Percentiles rank a stretch among this genome's conserved stretches.
These are phyloP conservation scores for Glaciozyma martinii DNA, from an alignment of 768 basidiomycete species.

Conservation along the genomic window DNA sequence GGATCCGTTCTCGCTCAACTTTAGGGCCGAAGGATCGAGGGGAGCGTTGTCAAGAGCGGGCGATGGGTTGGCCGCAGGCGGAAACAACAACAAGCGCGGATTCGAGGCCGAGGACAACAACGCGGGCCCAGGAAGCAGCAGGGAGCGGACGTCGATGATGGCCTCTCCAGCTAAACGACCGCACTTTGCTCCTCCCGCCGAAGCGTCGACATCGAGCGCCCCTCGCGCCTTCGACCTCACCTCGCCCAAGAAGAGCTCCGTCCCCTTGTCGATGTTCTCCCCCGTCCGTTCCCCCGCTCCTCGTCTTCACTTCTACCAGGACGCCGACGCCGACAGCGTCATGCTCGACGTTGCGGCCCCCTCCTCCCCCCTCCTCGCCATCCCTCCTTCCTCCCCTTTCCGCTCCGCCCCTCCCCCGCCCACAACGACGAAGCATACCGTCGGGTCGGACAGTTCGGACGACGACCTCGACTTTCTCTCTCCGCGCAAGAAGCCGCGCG, in stretches of 20 bases:
- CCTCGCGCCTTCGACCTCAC: slow-evolving; percentile 7
- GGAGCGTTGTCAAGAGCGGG: not conserved
- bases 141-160: not conserved
- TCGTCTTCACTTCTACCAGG: not conserved
- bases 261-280: not conserved
- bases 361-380: not conserved
- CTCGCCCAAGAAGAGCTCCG: slow-evolving; percentile 13
- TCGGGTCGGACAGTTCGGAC: slow-evolving; percentile 4
- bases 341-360: slow-evolving; percentile 1
- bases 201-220: not conserved
- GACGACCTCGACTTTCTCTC: slow-evolving; percentile 27
- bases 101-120: not conserved
- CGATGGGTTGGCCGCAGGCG: too few species aligned
- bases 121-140: not conserved
- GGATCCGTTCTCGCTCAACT: slow-evolving; percentile 26
- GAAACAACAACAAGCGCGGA: not conserved
- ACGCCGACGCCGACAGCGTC: not conserved
- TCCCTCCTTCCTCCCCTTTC: slow-evolving; percentile 14
- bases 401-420: slow-evolving; percentile 16
- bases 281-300: not conserved
- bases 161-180: not conserved
- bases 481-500: slow-evolving; percentile 20
- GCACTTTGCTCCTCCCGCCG: not conserved
- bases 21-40: slow-evolving; percentile 3
- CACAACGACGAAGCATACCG: slow-evolving; percentile 1